Conservation (phyloP, 2,329 filamentous ascomycete genomes). For the Didymella sp. region DNA sequence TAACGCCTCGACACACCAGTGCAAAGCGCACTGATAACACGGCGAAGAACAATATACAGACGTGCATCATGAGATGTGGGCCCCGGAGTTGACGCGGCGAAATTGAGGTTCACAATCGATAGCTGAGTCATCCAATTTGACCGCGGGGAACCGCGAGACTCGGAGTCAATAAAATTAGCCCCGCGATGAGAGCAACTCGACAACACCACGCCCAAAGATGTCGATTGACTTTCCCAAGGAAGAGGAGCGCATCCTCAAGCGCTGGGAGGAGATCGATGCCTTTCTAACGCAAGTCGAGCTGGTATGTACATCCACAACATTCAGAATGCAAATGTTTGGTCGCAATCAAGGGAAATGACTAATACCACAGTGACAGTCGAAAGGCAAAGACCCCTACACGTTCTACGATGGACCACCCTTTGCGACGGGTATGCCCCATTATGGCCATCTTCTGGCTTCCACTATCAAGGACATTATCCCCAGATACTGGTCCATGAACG, state of each 20-base stretch:
- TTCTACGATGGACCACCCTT: slow-evolving; percentile 80
- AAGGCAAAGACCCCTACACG: slow-evolving; percentile 82
- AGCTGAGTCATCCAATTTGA: slow-evolving; percentile 14
- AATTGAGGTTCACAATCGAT: background rate
- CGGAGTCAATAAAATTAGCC: slow-evolving; percentile 30
- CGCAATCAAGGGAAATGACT: slow-evolving; percentile 2
- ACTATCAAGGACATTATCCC: slow-evolving; percentile 98
- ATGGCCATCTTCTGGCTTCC: slow-evolving; percentile 82
- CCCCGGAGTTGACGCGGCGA: slow-evolving; percentile 9
- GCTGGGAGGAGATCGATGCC: slow-evolving; percentile 91
- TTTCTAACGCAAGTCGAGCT: slow-evolving; percentile 89
- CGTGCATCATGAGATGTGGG: background rate
- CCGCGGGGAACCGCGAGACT: slow-evolving; percentile 19
- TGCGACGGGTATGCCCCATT: slow-evolving; percentile 67
- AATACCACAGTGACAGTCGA: slow-evolving; percentile 57
- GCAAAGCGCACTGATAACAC: background rate
- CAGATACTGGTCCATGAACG: slow-evolving; percentile 97
- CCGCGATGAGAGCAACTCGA: slow-evolving; percentile 29
- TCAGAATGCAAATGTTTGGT: background rate
- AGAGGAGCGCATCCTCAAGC: slow-evolving; percentile 82
- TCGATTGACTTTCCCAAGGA: slow-evolving; percentile 92
- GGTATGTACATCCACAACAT: slow-evolving; percentile 28
- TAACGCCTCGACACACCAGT: background rate
- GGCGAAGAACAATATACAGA: background rate
- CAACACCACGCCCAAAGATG: slow-evolving; percentile 59